Conservation (phyloP, 805 yeast genomes). For the Pichia manshurica region DNA sequence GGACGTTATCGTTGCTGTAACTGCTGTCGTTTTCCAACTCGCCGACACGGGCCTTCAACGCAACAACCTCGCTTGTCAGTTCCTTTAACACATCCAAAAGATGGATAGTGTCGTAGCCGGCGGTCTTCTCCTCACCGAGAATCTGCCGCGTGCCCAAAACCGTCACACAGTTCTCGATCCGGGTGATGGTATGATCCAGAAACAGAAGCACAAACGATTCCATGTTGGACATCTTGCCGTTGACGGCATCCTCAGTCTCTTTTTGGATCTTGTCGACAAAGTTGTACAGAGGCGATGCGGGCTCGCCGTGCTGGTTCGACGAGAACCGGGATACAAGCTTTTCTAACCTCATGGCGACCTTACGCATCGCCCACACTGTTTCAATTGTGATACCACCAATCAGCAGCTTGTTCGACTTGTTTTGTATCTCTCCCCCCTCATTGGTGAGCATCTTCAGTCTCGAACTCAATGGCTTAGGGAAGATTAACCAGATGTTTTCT, state of each 20-base stretch:
- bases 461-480: slow-evolving; percentile 58
- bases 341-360: slow-evolving; percentile 53
- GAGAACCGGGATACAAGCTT: slow-evolving; percentile 45
- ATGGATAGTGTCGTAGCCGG: not conserved
- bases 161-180: slow-evolving; percentile 59
- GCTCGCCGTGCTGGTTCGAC: slow-evolving; percentile 13
- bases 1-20: too few relatives aligned
- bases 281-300: slow-evolving; percentile 1
- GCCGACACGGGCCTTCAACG: slow-evolving; percentile 1
- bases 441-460: slow-evolving; percentile 43
- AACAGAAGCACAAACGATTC: slow-evolving; percentile 46
- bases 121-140: slow-evolving; percentile 3
- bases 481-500: slow-evolving; percentile 73
- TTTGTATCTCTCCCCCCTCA: slow-evolving; percentile 31
- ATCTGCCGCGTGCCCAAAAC: slow-evolving; percentile 35
- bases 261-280: not conserved
- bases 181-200: slow-evolving; percentile 59
- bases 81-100: slow-evolving; percentile 8
- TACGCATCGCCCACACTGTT: slow-evolving; percentile 38
- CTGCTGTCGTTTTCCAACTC: not conserved
- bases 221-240: slow-evolving; percentile 13
- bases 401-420: slow-evolving; percentile 21
- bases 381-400: slow-evolving; percentile 29
- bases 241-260: slow-evolving; percentile 16
- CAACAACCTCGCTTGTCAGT: slow-evolving; percentile 9